Base-by-base conservation (phyloP, 148 eudicot species). In the Dysphania ambrosioides region DNA sequence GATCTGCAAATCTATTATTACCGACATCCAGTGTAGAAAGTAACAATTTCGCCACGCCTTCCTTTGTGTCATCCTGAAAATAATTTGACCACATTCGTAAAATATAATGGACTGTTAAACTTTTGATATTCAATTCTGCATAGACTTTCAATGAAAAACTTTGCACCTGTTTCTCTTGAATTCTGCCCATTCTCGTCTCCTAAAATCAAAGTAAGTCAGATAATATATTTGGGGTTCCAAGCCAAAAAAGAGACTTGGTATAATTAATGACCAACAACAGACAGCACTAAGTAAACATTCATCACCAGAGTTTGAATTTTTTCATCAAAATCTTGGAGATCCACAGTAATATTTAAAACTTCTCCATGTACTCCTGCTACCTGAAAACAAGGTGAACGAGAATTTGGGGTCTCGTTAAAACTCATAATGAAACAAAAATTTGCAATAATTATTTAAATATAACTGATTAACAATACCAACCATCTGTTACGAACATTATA, bases 101-200 rank as follows among this genome's bases (percentile, higher is more conserved):
- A 55, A 73, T 38, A 53, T 23, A 66, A 6, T 38, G 6, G 29
- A 55, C 32, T 11, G 21, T 16, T 42, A 29, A 31, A n/a, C n/a
- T 16, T 41, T 63, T 56, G 69, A 66, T 60, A n/a, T 10, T 21
- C n/a, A n/a, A 12, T 12, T 34, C 70, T 27, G 61, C 60, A 41
- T 31, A 32, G 34, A 61, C 3, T n/a, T 44, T 57, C 13, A 51
- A 13, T 36, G 21, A 23, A 69, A 12, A 59, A 34, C n/a, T 36
- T 35, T 5, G 30, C 80, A 94, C 97, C 98, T 88, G 91, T 70
- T 81, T 86, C 53, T 68, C 88, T 72, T 84, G 86, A 32, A 88
- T 84, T 74, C 82, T 84, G 77, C 41, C 72, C 61, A 90, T 70
- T 77, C 75, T 87, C 35, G 81, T 83, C 78, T 92, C 92, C 98